Evolutionary conservation across 208 protist species (phyloP), one percentile per base, ranked within the genome.

Genomic region (Trypanosoma congolense): DNA sequence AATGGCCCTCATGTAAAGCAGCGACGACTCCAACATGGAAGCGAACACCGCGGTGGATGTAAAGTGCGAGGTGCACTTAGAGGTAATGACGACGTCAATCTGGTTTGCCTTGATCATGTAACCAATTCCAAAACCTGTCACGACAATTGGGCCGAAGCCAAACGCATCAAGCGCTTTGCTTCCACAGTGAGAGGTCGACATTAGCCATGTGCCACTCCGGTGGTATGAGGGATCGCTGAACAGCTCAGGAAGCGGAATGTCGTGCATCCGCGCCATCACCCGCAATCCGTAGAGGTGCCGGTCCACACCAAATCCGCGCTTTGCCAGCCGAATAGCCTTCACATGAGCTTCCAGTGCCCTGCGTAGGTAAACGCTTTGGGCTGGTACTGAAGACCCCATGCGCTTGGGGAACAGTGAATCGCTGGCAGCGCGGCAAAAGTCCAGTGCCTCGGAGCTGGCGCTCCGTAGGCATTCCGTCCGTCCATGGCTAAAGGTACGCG

Each of bases 111-210:
- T 73, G 21, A 76, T 76, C 70, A 76, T 76, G 35, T 76, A 76
- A 9, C 70, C 68, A 40, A 80, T 70, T 18, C 73, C 73, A 56
- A 78, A 80, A 3, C 73, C 73, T 4, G 67, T 51, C 2, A 14
- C 21, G 10, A 78, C 73, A 14, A 80, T 70, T 33, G 73, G 73
- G 29, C 73, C 73, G 40, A 80, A 80, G n/a, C 73, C 73, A 56
- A 80, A 80, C 2, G 51, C 28, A 31, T 52, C 40, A 26, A 80
- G 56, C 19, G 73, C 65, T 19, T 55, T 56, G 31, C 64, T 77
- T 30, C 73, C 73, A 61, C 73, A 80, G 47, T 80, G 73, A 6
- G 56, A 69, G 21, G 73, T 76, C 14, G 73, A 80, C 50, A 80
- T 47, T 2, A 46, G 19, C 73, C 73, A 80, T n/a, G 60, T 61